Conservation (phyloP, 345 rosid genomes). For the Rhodamnia argentea region DNA sequence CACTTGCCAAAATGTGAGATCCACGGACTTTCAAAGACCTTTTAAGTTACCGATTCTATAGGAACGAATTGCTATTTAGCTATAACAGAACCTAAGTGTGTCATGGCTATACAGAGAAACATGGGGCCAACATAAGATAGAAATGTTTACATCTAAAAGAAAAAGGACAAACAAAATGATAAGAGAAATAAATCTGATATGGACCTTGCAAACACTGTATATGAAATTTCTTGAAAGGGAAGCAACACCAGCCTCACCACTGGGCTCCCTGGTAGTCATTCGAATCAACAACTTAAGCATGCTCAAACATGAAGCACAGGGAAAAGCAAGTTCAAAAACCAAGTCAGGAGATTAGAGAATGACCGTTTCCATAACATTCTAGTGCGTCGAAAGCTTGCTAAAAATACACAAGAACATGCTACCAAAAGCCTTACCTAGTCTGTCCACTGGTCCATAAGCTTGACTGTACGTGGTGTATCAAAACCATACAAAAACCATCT, state of each 20-base stretch:
- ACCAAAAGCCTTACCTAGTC: constrained; percentile 46
- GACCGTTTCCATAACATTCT: background rate
- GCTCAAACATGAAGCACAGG: background rate
- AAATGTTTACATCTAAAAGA: background rate
- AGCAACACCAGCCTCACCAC: constrained; percentile 90
- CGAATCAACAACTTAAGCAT: constrained; percentile 1
- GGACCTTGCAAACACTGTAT: constrained; percentile 90
- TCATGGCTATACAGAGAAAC: background rate
- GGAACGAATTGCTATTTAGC: background rate
- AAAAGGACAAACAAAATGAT: constrained; percentile 9
- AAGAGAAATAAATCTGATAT: constrained; percentile 82
- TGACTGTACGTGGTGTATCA: constrained; percentile 83
- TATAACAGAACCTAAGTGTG: background rate
- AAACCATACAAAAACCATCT: constrained; percentile 83
- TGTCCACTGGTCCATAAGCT: constrained; percentile 91
- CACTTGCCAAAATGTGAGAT: background rate
- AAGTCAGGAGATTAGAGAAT: background rate
- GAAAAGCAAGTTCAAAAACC: background rate
- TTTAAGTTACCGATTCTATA: background rate
- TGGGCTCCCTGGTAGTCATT: constrained; percentile 55
- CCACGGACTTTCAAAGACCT: background rate
- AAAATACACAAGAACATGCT: background rate
- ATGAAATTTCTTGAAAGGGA: constrained; percentile 94
- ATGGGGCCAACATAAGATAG: background rate
- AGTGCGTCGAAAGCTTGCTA: background rate